Evolutionary conservation across 225 moss, liverwort and hornwort genomes (phyloP), one percentile per base, ranked within the genome.

Genomic region (Ulota crispa): DNA sequence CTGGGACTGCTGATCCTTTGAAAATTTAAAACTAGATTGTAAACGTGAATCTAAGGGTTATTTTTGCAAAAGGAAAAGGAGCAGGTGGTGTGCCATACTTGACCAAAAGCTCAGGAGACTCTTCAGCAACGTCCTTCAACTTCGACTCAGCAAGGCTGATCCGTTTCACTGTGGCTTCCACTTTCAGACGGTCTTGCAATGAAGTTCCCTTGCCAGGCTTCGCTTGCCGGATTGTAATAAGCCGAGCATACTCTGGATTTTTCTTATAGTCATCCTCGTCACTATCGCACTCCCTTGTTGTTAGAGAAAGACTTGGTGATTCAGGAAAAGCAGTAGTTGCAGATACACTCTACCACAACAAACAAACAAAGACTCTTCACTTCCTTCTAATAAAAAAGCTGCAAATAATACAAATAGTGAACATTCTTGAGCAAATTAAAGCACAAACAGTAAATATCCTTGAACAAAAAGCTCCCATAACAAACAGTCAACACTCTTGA

Each of bases 141-240:
- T 92, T 91, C 20, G 91, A 86, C 85, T 95, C 97, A 39, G 92
- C 90, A 19, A 97, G 86, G 82, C 97, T 97, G 24, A 95, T 92
- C 50, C 97, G 93, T 89, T 91, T 93, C 57, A 93, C 97, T 6
- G 45, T 13, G 64, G 89, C 84, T 56, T 92, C 89, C 11, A 89
- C 79, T 36, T 76, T 78, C 43, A 97, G 80, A 70, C 89, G 80
- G 53, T 86, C 89, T 54, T 78, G 45, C 60, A 92, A 41, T 6
- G 82, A 77, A 16, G 59, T 83, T 56, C 95, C 93, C 69, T 93
- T 93, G 9, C 0, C 74, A 26, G 91, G 85, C 81, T 97, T 97
- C 62, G 80, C 85, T 61, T 92, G 92, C 43, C 88, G 95, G 80
- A 97, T 95, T 13, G 92, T 87, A 55, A 97, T 97, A 54, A 97